A percentile compares a stretch with the other conserved stretches of the same genome.
These are phyloP conservation scores for Syzygium oleosum DNA, from an alignment of 345 rosid species.

Conservation along the genomic window DNA sequence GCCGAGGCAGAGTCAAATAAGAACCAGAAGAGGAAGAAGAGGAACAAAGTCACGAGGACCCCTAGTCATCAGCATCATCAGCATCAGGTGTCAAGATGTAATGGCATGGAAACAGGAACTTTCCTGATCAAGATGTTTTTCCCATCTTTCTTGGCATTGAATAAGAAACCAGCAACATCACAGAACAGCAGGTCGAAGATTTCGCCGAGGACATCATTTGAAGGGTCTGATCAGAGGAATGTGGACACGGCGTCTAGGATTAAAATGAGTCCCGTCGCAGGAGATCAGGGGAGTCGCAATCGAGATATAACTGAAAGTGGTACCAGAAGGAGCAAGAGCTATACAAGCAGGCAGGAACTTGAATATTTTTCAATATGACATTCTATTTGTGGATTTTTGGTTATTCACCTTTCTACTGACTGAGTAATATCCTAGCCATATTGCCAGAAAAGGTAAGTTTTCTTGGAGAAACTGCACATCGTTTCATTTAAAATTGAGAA, in stretches of 20 bases:
- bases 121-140: constrained; percentile 40
- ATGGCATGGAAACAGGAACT: constrained; percentile 28
- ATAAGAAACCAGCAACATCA: constrained; percentile 5
- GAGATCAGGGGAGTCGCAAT: not conserved
- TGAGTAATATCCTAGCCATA: not conserved
- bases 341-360: constrained; percentile 20
- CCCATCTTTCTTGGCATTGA: constrained; percentile 20
- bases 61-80: not conserved
- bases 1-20: constrained; percentile 1
- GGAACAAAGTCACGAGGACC: not conserved
- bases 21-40: constrained; percentile 1
- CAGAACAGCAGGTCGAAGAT: constrained; percentile 3
- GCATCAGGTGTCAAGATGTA: constrained; percentile 15
- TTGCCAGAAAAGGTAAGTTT: not conserved
- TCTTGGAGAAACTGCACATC: not conserved
- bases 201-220: constrained; percentile 15
- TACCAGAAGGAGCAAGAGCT: constrained; percentile 3
- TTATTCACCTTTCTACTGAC: not conserved
- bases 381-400: not conserved
- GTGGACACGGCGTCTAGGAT: constrained; percentile 8
- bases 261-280: not conserved
- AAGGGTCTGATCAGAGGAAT: constrained; percentile 1
- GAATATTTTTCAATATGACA: not conserved
- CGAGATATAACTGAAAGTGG: not conserved
- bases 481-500: not conserved